Evolutionary conservation across 73 alveolate genomes (phyloP).

Genomic region (Tetrahymena malaccensis): DNA sequence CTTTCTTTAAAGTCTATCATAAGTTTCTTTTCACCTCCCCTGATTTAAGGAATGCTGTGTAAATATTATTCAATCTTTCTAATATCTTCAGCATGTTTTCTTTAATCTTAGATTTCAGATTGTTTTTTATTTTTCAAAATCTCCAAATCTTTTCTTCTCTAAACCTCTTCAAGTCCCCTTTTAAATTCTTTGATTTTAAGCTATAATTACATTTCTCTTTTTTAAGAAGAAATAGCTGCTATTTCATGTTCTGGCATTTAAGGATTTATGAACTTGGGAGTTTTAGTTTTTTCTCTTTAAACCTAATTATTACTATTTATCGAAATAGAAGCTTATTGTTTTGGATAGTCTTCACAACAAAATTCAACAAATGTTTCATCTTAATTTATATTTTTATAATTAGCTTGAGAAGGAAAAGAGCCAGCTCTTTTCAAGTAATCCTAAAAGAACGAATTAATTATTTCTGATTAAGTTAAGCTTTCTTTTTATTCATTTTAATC

Average conservation of each 20-base stretch:
- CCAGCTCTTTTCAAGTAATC: not conserved
- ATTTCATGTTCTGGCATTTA: not conserved
- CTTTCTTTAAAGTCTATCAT: not conserved
- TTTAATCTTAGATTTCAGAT: not conserved
- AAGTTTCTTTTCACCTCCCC: not conserved
- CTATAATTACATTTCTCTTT: not conserved
- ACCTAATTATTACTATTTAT: not conserved
- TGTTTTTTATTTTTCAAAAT: not conserved
- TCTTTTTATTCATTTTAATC: not conserved
- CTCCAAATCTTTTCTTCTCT: not conserved
- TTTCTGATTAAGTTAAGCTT: not conserved
- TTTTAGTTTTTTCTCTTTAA: not conserved
- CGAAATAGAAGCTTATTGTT: not conserved
- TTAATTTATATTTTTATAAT: not conserved
- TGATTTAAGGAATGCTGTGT: not conserved
- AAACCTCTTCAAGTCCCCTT: not conserved
- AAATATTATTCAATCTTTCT: not conserved
- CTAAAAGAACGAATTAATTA: not conserved
- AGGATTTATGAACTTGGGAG: not conserved
- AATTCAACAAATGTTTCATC: not conserved
- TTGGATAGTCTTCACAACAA: not conserved
- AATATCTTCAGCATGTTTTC: not conserved
- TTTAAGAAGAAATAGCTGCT: not conserved
- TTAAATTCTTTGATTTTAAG: not conserved
- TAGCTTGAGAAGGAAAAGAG: not conserved